Conservation (phyloP, 106 monocot species). For the Phalaenopsis equestris region DNA sequence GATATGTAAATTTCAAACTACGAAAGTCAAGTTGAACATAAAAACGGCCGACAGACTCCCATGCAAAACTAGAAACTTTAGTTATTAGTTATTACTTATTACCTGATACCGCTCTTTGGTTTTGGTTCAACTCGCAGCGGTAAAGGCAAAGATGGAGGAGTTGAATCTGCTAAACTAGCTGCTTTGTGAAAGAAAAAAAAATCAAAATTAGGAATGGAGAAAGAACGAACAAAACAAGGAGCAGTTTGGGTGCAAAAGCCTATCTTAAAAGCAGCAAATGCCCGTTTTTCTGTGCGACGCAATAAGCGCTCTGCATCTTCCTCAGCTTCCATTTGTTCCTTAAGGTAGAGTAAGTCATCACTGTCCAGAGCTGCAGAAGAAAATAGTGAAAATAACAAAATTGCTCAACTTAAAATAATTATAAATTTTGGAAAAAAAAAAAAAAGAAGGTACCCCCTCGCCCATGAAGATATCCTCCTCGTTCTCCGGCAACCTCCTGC, state of each 20-base stretch:
- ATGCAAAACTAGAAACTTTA: not conserved
- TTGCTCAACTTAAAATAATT: not conserved
- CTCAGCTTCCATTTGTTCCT: slow-evolving; percentile 99
- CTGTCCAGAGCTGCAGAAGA: slow-evolving; percentile 78
- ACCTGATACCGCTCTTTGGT: slow-evolving; percentile 84
- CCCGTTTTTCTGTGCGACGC: slow-evolving; percentile 87
- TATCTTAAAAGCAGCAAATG: slow-evolving; percentile 99
- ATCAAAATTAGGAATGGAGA: not conserved
- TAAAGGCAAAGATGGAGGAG: slow-evolving; percentile 56
- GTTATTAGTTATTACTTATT: slow-evolving; percentile 1
- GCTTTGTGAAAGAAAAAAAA: slow-evolving; percentile 65
- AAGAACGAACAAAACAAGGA: not conserved
- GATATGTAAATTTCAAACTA: no score
- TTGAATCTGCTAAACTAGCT: slow-evolving; percentile 82
- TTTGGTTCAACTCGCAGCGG: slow-evolving; percentile 94
- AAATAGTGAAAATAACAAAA: not conserved
- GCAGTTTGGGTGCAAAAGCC: slow-evolving; percentile 21
- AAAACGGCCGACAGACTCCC: no score
- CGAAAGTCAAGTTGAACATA: no score
- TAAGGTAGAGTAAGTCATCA: slow-evolving; percentile 94
- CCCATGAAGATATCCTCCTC: slow-evolving; percentile 96
- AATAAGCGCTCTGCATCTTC: slow-evolving; percentile 97
- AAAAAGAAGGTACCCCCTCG: slow-evolving; percentile 67
- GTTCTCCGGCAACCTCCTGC: slow-evolving; percentile 99
- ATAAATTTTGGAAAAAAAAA: not conserved